A percentile compares a stretch with the other conserved stretches of the same genome.
Evolutionary conservation across 2,329 filamentous ascomycete species (phyloP).

Genomic region (Neurospora sp.): DNA sequence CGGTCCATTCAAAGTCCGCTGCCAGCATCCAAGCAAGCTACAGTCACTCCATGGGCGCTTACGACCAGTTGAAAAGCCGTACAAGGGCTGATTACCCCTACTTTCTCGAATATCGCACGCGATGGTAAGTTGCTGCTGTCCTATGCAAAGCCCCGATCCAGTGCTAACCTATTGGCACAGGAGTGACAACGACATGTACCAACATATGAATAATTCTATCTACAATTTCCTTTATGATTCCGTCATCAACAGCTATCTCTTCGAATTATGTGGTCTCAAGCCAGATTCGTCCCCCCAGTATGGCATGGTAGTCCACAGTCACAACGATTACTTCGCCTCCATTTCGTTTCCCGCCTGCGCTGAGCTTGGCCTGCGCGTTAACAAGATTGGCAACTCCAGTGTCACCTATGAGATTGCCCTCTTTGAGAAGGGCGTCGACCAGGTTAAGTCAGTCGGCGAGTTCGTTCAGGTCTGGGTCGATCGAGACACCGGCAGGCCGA

Average conservation of each 20-base stretch:
- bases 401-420: constrained; percentile 85
- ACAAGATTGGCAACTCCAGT: constrained; percentile 75
- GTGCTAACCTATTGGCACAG: constrained; percentile 30
- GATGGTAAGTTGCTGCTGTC: constrained; percentile 52
- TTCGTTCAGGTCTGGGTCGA: constrained; percentile 89
- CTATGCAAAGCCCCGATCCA: constrained; percentile 9
- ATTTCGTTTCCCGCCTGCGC: constrained; percentile 74
- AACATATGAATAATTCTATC: constrained; percentile 84
- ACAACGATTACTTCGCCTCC: constrained; percentile 76
- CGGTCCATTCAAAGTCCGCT: not conserved
- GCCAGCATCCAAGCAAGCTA: not conserved
- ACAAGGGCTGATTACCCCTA: constrained; percentile 67
- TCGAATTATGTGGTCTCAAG: constrained; percentile 63
- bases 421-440: constrained; percentile 64
- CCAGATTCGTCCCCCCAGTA: constrained; percentile 64
- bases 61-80: constrained; percentile 46
- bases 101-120: constrained; percentile 70
- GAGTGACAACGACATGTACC: constrained; percentile 92
- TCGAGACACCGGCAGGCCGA: constrained; percentile 59
- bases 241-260: constrained; percentile 81
- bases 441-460: constrained; percentile 74
- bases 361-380: constrained; percentile 73
- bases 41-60: constrained; percentile 21
- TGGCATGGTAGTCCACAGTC: constrained; percentile 75
- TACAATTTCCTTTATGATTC: constrained; percentile 87